Evolutionary conservation across 371 early-diverging fungal genomes (phyloP).

Genomic region (Haplosporangium sp.): DNA sequence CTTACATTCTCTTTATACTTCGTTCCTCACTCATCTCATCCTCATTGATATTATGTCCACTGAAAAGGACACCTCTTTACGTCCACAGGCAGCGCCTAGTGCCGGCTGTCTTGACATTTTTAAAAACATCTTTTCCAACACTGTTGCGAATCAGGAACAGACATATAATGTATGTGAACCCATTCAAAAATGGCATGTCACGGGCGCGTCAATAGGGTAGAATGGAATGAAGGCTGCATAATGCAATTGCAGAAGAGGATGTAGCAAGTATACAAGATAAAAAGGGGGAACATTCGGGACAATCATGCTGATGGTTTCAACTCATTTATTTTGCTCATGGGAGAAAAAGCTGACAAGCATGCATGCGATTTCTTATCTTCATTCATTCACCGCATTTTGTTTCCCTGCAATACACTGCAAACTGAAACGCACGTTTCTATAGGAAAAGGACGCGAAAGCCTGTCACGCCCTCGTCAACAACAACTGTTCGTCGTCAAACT

Average conservation of each 20-base stretch:
- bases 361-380: neutral
- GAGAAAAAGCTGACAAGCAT: neutral
- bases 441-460: constrained; percentile 30
- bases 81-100: constrained; percentile 2
- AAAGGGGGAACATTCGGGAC: no score
- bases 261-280: no score
- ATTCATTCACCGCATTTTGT: neutral
- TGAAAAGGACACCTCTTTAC: constrained; percentile 12
- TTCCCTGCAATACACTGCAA: neutral
- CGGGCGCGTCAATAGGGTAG: no score
- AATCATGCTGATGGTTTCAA: neutral
- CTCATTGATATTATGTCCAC: constrained; percentile 12
- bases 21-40: neutral
- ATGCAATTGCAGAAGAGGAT: no score
- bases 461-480: constrained; percentile 2
- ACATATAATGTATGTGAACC: neutral
- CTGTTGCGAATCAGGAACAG: neutral
- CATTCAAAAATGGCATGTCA: no score
- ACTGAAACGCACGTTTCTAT: neutral
- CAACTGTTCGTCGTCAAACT: neutral
- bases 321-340: neutral
- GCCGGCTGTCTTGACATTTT: constrained; percentile 42
- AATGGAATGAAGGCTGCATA: neutral
- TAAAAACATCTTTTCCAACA: constrained; percentile 20
- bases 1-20: neutral